These are phyloP conservation scores for Eimeria zaria DNA, from an alignment of 169 alveolate species.

Conservation along the genomic window DNA sequence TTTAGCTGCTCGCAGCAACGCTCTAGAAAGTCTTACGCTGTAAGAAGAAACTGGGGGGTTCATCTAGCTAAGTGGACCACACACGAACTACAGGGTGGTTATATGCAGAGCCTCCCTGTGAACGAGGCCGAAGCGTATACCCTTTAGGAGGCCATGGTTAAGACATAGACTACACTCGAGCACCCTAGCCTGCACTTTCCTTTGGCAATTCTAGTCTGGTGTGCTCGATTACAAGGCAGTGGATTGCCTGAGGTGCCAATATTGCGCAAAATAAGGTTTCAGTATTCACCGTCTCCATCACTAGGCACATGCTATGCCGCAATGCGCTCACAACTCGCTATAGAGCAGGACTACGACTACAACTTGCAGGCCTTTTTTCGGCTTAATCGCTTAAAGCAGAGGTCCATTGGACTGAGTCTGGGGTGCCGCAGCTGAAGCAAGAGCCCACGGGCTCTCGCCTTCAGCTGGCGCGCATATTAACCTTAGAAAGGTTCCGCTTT, in stretches of 20 bases:
- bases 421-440: neutral
- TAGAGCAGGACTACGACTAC: neutral
- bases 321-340: neutral
- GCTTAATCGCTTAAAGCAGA: neutral
- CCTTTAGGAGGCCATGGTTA: neutral
- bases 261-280: neutral
- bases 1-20: neutral
- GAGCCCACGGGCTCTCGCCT: conserved; percentile 22
- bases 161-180: neutral
- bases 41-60: neutral
- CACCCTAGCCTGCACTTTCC: neutral
- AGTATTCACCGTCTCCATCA: neutral
- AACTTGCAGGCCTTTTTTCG: neutral
- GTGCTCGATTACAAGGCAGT: neutral
- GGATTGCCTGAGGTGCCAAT: neutral
- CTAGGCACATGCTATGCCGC: neutral
- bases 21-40: neutral
- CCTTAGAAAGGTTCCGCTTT: conserved; percentile 37
- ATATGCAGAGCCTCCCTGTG: neutral
- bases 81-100: neutral
- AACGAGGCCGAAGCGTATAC: neutral
- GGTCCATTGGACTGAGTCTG: conserved; percentile 1
- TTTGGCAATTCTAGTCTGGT: neutral
- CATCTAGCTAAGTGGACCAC: neutral
- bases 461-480: conserved; percentile 40